Evolutionary conservation across 768 basidiomycete genomes (phyloP), one percentile per base, ranked within the genome.

Genomic region (Sutorius australiensis): DNA sequence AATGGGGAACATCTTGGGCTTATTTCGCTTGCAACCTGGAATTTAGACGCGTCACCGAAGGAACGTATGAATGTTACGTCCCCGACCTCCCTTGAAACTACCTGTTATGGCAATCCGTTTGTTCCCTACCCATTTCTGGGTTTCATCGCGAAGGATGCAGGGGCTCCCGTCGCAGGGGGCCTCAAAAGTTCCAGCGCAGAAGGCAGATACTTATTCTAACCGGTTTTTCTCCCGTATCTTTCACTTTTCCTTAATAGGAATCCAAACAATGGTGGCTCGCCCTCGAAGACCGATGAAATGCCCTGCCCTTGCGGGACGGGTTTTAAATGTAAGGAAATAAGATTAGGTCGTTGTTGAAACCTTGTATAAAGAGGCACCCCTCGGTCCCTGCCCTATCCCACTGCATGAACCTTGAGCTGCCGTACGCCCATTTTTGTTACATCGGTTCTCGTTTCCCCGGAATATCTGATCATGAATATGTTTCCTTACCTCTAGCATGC

Each of bases 51-150:
- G 67, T 66, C 59, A 65, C 59, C 63, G 59, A 67, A 62, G 62
- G 50, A 41, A 58, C 49, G 52, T 41, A 60, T 63, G 53, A 60
- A 46, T 47, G 59, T 68, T 71, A 69, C 68, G 68, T 69, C 59
- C 60, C 58, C 57, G 59, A 53, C 63, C 69, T 56, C 58, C 68
- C 68, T 69, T 69, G 69, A 69, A 69, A 69, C 66, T 69, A 48
- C 68, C 69, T 56, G 7, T 62, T 69, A 64, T 56, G 66, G 68
- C 54, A 71, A 71, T 67, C 51, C 67, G 68, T 69, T 69, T 69
- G 69, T 69, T 71, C 51, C 56, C 46, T 71, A 13, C 43, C 68
- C 66, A 57, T 69, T 71, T 69, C 62, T 58, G 68, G 62, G 52
- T 41, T 50, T 48, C 50, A 56, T 63, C 63, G 63, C 62, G 63